phyloP scores from a whole-genome alignment of 768 basidiomycete genomes.

The Auricularia cornea region DNA sequence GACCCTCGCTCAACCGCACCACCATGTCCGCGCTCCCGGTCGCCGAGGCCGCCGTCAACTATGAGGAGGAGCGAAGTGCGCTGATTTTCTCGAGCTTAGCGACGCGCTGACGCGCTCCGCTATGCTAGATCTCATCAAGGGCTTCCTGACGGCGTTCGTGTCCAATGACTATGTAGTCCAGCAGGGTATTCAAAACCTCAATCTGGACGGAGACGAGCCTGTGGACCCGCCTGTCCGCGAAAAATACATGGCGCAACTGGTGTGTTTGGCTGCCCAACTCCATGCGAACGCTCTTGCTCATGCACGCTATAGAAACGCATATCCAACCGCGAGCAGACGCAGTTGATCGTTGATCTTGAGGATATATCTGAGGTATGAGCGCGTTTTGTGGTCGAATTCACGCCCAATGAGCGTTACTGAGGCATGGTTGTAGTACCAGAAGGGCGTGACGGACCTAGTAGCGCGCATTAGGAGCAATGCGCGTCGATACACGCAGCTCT shows the following conservation, averaged over 20 bases:
- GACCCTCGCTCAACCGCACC: neutral
- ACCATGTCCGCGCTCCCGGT: neutral
- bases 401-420: neutral
- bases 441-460: conserved; percentile 65
- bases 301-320: conserved; percentile 61
- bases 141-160: conserved; percentile 66
- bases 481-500: conserved; percentile 82
- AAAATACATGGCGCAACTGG: conserved; percentile 73
- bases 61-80: conserved; percentile 64
- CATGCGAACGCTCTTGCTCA: conserved; percentile 7
- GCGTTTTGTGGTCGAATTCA: too few species aligned
- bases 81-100: conserved; percentile 1
- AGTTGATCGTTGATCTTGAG: conserved; percentile 81
- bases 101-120: neutral
- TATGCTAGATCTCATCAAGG: conserved; percentile 52
- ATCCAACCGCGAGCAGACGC: conserved; percentile 88
- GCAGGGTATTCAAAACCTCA: conserved; percentile 60
- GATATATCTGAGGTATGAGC: conserved; percentile 64
- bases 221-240: conserved; percentile 26
- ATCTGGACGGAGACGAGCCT: conserved; percentile 45
- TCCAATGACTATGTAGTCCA: conserved; percentile 51
- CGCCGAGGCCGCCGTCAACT: conserved; percentile 45
- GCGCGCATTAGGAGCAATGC: conserved; percentile 74
- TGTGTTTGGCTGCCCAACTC: conserved; percentile 30
- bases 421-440: conserved; percentile 45